Conservation (phyloP, 2,329 filamentous ascomycete genomes). For the Fusarium citri region DNA sequence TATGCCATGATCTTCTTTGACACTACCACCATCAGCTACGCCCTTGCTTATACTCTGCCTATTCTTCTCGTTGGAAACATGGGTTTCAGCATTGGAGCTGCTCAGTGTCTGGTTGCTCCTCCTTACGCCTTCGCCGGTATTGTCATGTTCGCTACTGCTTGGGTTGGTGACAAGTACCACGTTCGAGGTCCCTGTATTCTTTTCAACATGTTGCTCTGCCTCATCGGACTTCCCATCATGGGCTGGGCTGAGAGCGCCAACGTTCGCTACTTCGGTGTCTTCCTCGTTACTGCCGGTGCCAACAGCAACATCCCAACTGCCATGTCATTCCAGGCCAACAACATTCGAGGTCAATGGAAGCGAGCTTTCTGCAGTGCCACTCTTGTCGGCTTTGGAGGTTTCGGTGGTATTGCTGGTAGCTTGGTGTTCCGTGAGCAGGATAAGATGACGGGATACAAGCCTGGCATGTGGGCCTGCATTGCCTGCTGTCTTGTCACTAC, state of each 20-base stretch:
- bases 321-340: slow-evolving; percentile 87
- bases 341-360: slow-evolving; percentile 91
- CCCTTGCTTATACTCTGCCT: slow-evolving; percentile 82
- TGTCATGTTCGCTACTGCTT: slow-evolving; percentile 70
- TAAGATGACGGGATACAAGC: slow-evolving; percentile 61
- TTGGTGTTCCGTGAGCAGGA: slow-evolving; percentile 76
- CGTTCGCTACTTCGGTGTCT: slow-evolving; percentile 79
- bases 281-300: slow-evolving; percentile 79
- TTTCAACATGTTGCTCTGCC: slow-evolving; percentile 72
- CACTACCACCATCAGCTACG: slow-evolving; percentile 78
- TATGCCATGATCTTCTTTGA: slow-evolving; percentile 72
- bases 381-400: slow-evolving; percentile 79
- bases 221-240: slow-evolving; percentile 79
- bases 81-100: slow-evolving; percentile 70
- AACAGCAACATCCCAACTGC: slow-evolving; percentile 81
- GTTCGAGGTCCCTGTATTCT: slow-evolving; percentile 74
- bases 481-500: slow-evolving; percentile 61
- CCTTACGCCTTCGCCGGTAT: slow-evolving; percentile 75
- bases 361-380: slow-evolving; percentile 82
- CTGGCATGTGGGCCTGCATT: slow-evolving; percentile 67
- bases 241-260: slow-evolving; percentile 69
- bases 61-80: slow-evolving; percentile 75
- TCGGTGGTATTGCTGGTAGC: slow-evolving; percentile 82
- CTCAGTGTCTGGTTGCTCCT: slow-evolving; percentile 79
- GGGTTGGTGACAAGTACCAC: slow-evolving; percentile 74